These are phyloP conservation scores for Hypoxylon sp. DNA, from an alignment of 2,329 filamentous ascomycete species.

Conservation along the genomic window DNA sequence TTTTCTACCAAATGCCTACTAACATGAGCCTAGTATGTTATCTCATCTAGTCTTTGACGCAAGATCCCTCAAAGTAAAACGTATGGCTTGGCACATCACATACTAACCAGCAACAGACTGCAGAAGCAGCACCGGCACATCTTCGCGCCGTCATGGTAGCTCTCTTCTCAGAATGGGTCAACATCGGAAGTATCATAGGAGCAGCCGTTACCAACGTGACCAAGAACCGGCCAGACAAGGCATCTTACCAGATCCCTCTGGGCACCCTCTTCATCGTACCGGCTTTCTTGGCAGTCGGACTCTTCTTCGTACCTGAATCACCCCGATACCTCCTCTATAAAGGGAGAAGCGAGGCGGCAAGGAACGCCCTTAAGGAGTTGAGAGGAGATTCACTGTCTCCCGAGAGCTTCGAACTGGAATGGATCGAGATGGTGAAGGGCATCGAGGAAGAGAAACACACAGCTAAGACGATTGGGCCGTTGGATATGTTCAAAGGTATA, in stretches of 20 bases:
- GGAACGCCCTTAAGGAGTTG: slow-evolving; percentile 43
- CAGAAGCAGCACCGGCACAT: slow-evolving; percentile 57
- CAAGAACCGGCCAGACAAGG: slow-evolving; percentile 47
- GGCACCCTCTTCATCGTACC: slow-evolving; percentile 56
- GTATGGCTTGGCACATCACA: not conserved
- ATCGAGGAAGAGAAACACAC: slow-evolving; percentile 50
- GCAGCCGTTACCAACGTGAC: slow-evolving; percentile 54
- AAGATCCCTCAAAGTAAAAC: not conserved
- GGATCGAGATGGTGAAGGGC: slow-evolving; percentile 50
- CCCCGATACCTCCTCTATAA: slow-evolving; percentile 54
- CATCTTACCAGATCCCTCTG: slow-evolving; percentile 58
- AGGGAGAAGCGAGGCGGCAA: slow-evolving; percentile 40
- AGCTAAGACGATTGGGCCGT: slow-evolving; percentile 43
- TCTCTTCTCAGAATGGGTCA: slow-evolving; percentile 59
- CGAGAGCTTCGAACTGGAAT: slow-evolving; percentile 50
- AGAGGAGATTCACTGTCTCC: slow-evolving; percentile 43
- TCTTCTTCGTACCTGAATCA: slow-evolving; percentile 56
- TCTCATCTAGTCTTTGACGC: not conserved
- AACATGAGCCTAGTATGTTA: slow-evolving; percentile 21
- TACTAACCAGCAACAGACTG: slow-evolving; percentile 42
- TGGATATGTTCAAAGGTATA: slow-evolving; percentile 50
- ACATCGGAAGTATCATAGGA: slow-evolving; percentile 57
- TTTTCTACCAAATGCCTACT: not conserved
- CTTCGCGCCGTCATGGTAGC: slow-evolving; percentile 58
- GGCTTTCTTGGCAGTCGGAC: slow-evolving; percentile 52